A percentile compares a stretch with the other conserved stretches of the same genome.
Conservation (phyloP, 1,139 yeast genomes). For the Tardiomyces digboiensis region DNA sequence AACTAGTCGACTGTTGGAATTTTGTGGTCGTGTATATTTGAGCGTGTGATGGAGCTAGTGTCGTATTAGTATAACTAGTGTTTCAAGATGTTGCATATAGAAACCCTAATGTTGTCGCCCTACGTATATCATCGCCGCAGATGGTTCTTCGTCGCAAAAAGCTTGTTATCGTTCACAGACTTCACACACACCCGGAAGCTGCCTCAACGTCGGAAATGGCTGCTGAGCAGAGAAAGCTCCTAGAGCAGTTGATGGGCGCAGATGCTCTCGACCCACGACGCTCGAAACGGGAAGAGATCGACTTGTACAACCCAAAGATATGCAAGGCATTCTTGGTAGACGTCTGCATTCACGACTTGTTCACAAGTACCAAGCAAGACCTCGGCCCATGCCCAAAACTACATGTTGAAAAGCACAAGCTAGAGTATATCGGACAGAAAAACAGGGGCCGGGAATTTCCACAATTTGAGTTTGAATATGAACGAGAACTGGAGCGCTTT, state of each 20-base stretch:
- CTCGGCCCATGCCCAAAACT: constrained; percentile 71
- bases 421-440: constrained; percentile 55
- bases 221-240: constrained; percentile 66
- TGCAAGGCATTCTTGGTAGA: constrained; percentile 82
- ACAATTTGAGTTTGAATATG: constrained; percentile 63
- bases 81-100: too few relatives aligned
- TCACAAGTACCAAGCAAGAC: constrained; percentile 76
- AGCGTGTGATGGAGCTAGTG: too few relatives aligned
- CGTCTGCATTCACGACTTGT: constrained; percentile 81
- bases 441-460: constrained; percentile 52
- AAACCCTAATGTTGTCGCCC: too few relatives aligned
- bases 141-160: too few relatives aligned
- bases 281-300: constrained; percentile 22
- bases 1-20: too few relatives aligned
- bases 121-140: too few relatives aligned
- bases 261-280: constrained; percentile 32
- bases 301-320: constrained; percentile 52
- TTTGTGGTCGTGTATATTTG: too few relatives aligned
- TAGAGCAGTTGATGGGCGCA: constrained; percentile 77
- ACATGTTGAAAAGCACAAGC: constrained; percentile 67
- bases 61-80: too few relatives aligned
- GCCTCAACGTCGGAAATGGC: too few relatives aligned
- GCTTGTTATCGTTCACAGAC: too few relatives aligned
- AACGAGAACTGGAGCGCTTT: constrained; percentile 41
- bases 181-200: too few relatives aligned